Evolutionary conservation across 179 eudicot species (phyloP).

Genomic region (Spinacia oleracea): DNA sequence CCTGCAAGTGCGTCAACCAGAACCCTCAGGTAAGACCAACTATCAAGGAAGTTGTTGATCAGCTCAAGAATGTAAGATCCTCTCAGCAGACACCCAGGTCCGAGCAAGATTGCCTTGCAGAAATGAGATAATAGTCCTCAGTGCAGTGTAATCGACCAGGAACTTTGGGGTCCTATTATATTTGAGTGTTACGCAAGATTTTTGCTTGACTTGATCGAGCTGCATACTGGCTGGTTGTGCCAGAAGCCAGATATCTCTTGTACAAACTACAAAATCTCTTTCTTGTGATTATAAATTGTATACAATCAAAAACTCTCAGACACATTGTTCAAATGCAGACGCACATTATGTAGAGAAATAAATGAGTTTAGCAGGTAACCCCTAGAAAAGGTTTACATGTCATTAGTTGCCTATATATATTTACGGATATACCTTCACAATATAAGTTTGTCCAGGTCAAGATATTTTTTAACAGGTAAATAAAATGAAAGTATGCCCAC

Average conservation of each 20-base stretch:
- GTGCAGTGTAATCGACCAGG: constrained; percentile 13
- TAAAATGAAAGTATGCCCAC: neutral
- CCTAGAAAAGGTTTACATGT: neutral
- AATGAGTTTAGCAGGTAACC: constrained; percentile 15
- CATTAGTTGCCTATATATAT: neutral
- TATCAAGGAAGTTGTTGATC: constrained; percentile 76
- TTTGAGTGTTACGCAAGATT: constrained; percentile 21
- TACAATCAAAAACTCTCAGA: constrained; percentile 21
- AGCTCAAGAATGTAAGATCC: constrained; percentile 52
- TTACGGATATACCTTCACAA: neutral
- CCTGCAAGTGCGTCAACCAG: constrained; percentile 74
- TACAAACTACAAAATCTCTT: constrained; percentile 25
- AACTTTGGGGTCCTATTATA: constrained; percentile 10
- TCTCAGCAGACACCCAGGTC: constrained; percentile 35
- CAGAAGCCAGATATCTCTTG: constrained; percentile 19
- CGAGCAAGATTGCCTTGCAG: constrained; percentile 33
- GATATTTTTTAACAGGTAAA: neutral
- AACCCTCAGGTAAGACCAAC: constrained; percentile 80
- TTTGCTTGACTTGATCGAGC: constrained; percentile 18
- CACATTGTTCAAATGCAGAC: constrained; percentile 20
- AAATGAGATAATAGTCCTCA: constrained; percentile 30
- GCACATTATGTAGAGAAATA: constrained; percentile 24
- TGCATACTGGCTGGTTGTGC: constrained; percentile 30
- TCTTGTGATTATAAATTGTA: constrained; percentile 32
- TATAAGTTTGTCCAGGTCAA: constrained; percentile 1